Conservation (phyloP, 2,329 filamentous ascomycete species). For the Scedosporium dehoogii region DNA sequence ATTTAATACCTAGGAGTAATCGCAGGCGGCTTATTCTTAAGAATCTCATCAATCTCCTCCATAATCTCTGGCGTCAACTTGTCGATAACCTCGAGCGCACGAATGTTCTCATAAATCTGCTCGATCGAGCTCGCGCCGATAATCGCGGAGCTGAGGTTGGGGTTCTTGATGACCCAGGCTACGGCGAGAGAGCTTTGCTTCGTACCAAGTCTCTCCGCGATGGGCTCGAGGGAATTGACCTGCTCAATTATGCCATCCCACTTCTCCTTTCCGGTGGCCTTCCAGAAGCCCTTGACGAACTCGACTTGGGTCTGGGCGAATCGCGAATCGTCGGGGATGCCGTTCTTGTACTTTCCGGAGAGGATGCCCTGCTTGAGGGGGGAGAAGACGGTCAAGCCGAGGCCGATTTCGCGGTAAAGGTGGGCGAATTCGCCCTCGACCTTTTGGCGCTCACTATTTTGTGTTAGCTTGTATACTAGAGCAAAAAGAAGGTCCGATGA, state of each 20-base stretch:
- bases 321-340: conserved; percentile 49
- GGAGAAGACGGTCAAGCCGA: conserved; percentile 54
- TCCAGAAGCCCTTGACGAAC: conserved; percentile 44
- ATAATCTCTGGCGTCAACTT: conserved; percentile 50
- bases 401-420: conserved; percentile 48
- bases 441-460: conserved; percentile 34
- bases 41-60: conserved; percentile 47
- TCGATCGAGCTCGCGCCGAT: conserved; percentile 47
- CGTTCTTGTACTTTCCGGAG: conserved; percentile 58
- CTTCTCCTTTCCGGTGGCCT: conserved; percentile 37
- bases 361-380: conserved; percentile 49
- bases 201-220: conserved; percentile 55
- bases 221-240: conserved; percentile 48
- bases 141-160: conserved; percentile 51
- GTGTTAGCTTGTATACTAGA: neutral
- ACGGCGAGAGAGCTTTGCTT: conserved; percentile 46
- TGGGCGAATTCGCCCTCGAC: conserved; percentile 55
- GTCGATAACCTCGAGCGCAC: conserved; percentile 40
- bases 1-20: conserved; percentile 6
- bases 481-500: neutral
- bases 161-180: conserved; percentile 54
- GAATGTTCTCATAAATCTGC: conserved; percentile 51
- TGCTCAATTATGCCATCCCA: conserved; percentile 49
- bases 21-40: conserved; percentile 47
- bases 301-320: conserved; percentile 44